phyloP scores from a whole-genome alignment of 2,329 filamentous ascomycete species.

The Paecilomyces fulvus region DNA sequence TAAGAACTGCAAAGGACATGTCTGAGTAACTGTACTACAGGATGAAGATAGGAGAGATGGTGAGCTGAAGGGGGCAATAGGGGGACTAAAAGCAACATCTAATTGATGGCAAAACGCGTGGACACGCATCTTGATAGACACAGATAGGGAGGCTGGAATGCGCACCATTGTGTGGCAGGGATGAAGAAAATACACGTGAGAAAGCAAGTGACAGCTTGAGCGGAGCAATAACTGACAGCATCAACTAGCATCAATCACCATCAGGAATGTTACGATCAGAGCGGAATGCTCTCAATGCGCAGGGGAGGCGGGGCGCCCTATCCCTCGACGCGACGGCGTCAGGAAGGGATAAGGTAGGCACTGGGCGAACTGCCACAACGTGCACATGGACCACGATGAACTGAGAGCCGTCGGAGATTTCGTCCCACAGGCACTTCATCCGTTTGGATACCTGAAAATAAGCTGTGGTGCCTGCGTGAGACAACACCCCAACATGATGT shows the following conservation, averaged over 20 bases:
- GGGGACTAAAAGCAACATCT: constrained; percentile 7
- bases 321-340: not conserved
- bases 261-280: not conserved
- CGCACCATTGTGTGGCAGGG: constrained; percentile 6
- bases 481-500: not conserved
- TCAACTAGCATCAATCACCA: not conserved
- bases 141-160: constrained; percentile 10
- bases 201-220: not conserved
- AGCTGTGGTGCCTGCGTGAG: not conserved
- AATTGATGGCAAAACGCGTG: constrained; percentile 8
- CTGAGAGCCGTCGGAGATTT: not conserved
- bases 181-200: constrained; percentile 42
- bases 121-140: constrained; percentile 2
- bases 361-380: not conserved
- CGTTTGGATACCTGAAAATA: not conserved
- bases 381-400: not conserved
- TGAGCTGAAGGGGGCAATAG: not conserved
- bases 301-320: not conserved
- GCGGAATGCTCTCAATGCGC: not conserved
- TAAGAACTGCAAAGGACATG: not conserved
- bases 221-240: not conserved
- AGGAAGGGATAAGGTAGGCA: not conserved
- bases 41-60: not conserved
- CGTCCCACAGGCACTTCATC: not conserved
- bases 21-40: not conserved